These are phyloP conservation scores for Tetrapisispora iriomotensis DNA, from an alignment of 805 yeast species.

Conservation along the genomic window DNA sequence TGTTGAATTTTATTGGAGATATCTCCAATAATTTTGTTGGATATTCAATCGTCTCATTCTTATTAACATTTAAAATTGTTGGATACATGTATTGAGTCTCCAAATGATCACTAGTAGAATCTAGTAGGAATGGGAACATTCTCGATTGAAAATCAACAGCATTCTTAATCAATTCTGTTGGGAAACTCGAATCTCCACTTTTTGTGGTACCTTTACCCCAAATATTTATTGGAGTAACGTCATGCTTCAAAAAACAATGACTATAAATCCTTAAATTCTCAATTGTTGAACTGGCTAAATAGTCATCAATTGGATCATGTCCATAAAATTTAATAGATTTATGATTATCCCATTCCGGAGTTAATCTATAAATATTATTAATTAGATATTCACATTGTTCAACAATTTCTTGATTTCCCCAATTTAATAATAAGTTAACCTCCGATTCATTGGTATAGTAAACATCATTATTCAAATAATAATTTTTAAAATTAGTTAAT, in stretches of 20 bases:
- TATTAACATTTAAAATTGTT: slow-evolving; percentile 8
- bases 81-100: slow-evolving; percentile 16
- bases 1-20: slow-evolving; percentile 7
- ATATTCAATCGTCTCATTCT: slow-evolving; percentile 1
- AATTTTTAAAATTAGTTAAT: neutral
- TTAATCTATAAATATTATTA: slow-evolving; percentile 11
- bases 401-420: neutral
- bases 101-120: slow-evolving; percentile 1
- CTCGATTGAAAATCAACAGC: slow-evolving; percentile 13
- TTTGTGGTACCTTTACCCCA: slow-evolving; percentile 6
- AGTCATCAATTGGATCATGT: slow-evolving; percentile 14
- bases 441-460: neutral
- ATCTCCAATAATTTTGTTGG: slow-evolving; percentile 5
- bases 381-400: slow-evolving; percentile 15
- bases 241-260: slow-evolving; percentile 17
- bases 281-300: slow-evolving; percentile 12
- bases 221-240: slow-evolving; percentile 6
- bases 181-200: no score
- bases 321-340: slow-evolving; percentile 9
- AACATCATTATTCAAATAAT: neutral
- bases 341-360: slow-evolving; percentile 18
- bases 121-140: slow-evolving; percentile 22
- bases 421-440: neutral
- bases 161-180: neutral
- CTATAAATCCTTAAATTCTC: slow-evolving; percentile 25